A percentile compares a stretch with the other conserved stretches of the same genome.
These are phyloP conservation scores for Pythium rishiriense DNA, from an alignment of 352 stramenopile species.

Conservation along the genomic window DNA sequence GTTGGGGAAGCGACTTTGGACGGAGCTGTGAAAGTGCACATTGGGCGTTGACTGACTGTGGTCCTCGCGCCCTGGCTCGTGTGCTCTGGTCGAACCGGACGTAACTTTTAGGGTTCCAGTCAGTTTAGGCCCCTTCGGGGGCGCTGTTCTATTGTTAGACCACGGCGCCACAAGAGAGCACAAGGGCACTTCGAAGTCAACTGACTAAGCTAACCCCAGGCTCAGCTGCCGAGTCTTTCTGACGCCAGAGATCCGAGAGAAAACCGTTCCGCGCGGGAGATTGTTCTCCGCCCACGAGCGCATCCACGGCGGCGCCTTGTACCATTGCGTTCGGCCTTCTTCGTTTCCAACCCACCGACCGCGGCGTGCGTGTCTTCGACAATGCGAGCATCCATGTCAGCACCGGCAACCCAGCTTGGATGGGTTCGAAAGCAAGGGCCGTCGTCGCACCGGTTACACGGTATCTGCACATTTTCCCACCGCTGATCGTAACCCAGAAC, in stretches of 20 bases:
- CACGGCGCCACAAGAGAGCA: constrained; percentile 6
- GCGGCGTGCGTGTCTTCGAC: not conserved
- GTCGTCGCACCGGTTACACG: not conserved
- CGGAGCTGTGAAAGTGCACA: constrained; percentile 21
- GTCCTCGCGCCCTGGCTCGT: too few species aligned
- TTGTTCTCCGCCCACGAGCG: not conserved
- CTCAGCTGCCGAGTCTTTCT: constrained; percentile 13
- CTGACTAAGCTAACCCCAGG: constrained; percentile 17
- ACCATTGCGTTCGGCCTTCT: not conserved
- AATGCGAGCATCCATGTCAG: not conserved
- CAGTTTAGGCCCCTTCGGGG: not conserved
- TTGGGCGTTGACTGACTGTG: constrained; percentile 7
- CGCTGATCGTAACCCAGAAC: not conserved
- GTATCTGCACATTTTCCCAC: not conserved
- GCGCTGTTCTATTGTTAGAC: not conserved
- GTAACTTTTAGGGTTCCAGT: constrained; percentile 4
- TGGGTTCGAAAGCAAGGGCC: too few species aligned
- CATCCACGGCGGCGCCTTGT: not conserved
- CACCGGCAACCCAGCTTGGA: not conserved
- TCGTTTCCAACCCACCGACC: not conserved
- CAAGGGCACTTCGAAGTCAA: constrained; percentile 15
- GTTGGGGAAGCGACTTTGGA: constrained; percentile 19
- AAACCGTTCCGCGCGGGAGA: not conserved
- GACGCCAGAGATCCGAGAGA: constrained; percentile 12
- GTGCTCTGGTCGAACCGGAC: not conserved